A percentile compares a stretch with the other conserved stretches of the same genome.
Conservation (phyloP, 768 basidiomycete species). For the Psilocybe cyanescens region DNA sequence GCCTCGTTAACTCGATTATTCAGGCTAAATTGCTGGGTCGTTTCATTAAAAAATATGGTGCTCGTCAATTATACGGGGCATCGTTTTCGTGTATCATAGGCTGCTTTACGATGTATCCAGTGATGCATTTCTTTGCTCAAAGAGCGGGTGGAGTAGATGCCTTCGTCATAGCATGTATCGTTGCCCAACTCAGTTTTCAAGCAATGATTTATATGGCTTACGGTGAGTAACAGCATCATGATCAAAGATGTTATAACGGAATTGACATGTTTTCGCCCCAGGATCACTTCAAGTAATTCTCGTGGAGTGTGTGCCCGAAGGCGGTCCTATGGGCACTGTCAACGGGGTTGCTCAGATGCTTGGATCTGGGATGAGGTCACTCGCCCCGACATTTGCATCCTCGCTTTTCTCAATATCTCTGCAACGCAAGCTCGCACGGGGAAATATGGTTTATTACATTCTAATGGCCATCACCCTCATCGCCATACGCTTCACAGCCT, state of each 20-base stretch:
- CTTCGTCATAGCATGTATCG: slow-evolving; percentile 32
- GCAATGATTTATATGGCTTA: slow-evolving; percentile 36
- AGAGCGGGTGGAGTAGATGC: slow-evolving; percentile 37
- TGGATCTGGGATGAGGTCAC: slow-evolving; percentile 49
- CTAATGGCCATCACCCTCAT: slow-evolving; percentile 31
- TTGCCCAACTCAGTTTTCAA: slow-evolving; percentile 35
- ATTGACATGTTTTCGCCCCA: slow-evolving; percentile 20
- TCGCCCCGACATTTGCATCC: slow-evolving; percentile 58
- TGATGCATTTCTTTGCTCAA: slow-evolving; percentile 36
- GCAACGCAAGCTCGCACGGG: slow-evolving; percentile 47
- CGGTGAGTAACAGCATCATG: slow-evolving; percentile 24
- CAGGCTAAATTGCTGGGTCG: slow-evolving; percentile 20
- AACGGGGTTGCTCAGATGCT: slow-evolving; percentile 63
- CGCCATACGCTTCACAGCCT: slow-evolving; percentile 24
- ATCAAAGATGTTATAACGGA: too few relatives aligned
- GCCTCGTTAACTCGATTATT: slow-evolving; percentile 19
- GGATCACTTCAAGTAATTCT: slow-evolving; percentile 50
- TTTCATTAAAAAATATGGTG: slow-evolving; percentile 20
- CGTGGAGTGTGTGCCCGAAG: slow-evolving; percentile 45
- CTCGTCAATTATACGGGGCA: slow-evolving; percentile 35
- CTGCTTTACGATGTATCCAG: slow-evolving; percentile 35
- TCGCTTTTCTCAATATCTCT: slow-evolving; percentile 61
- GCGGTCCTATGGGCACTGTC: slow-evolving; percentile 50
- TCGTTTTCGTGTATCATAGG: slow-evolving; percentile 29
- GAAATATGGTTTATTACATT: slow-evolving; percentile 49